Evolutionary conservation across 495 filamentous ascomycete species (phyloP).

Genomic region (Talaromyces proteolyticus): DNA sequence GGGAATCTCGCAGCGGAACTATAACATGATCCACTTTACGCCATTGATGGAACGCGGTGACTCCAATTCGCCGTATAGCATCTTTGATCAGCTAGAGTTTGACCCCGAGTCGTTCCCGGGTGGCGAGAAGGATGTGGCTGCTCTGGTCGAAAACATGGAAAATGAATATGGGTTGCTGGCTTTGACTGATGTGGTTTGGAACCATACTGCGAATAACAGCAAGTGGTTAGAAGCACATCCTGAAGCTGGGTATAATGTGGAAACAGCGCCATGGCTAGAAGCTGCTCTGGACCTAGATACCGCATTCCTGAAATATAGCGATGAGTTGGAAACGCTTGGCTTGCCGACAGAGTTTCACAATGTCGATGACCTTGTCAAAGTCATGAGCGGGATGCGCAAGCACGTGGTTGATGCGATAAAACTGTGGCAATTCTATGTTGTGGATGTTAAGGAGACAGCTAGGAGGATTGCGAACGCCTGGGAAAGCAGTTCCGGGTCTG

Average conservation of each 20-base stretch:
- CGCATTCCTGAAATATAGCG: constrained; percentile 70
- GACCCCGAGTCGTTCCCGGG: constrained; percentile 77
- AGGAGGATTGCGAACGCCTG: constrained; percentile 65
- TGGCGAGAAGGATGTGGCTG: constrained; percentile 77
- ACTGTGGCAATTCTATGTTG: constrained; percentile 90
- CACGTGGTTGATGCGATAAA: constrained; percentile 68
- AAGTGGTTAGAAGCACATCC: constrained; percentile 92
- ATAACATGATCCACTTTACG: constrained; percentile 99
- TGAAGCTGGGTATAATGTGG: constrained; percentile 91
- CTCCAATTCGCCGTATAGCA: constrained; percentile 95
- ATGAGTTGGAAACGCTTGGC: constrained; percentile 57
- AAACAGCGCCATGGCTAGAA: constrained; percentile 89
- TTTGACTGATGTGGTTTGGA: constrained; percentile 96
- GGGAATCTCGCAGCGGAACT: constrained; percentile 82
- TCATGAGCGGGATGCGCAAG: constrained; percentile 81
- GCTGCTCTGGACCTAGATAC: constrained; percentile 84
- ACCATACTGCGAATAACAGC: constrained; percentile 95
- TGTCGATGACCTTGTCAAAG: constrained; percentile 66
- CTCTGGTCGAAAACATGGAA: constrained; percentile 76
- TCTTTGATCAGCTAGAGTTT: constrained; percentile 87
- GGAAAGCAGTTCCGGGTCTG: constrained; percentile 34
- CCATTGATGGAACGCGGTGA: constrained; percentile 82
- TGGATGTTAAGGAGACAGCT: constrained; percentile 71
- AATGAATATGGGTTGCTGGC: constrained; percentile 78
- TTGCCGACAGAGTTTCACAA: constrained; percentile 68